Conservation (phyloP, 169 alveolate species). For the Fabrea salina region DNA sequence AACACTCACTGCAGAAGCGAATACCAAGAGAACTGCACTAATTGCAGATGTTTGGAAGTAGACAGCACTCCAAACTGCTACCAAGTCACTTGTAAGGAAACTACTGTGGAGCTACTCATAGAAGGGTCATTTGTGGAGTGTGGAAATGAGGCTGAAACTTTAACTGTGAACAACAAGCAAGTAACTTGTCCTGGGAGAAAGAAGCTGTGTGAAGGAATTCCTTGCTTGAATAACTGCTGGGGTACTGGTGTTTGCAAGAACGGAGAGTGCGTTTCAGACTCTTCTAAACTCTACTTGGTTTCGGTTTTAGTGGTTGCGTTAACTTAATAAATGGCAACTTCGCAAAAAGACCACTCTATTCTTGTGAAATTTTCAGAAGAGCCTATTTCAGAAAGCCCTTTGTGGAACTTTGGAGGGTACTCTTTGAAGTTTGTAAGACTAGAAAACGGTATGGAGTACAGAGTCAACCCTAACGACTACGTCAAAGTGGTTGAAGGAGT, state of each 20-base stretch:
- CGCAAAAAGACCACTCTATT: too few relatives aligned
- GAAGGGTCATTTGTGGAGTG: background rate
- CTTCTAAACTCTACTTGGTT: too few relatives aligned
- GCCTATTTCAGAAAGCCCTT: background rate
- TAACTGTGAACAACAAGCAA: slow-evolving; percentile 24
- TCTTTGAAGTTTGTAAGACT: background rate
- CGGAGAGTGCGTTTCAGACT: background rate
- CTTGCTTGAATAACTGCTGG: background rate
- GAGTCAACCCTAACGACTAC: slow-evolving; percentile 1
- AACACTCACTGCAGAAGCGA: background rate
- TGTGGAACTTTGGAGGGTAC: background rate
- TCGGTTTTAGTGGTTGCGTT: too few relatives aligned
- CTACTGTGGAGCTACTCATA: background rate
- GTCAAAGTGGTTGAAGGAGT: slow-evolving; percentile 14
- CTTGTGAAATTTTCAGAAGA: background rate
- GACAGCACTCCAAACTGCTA: too few relatives aligned
- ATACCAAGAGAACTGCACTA: too few relatives aligned
- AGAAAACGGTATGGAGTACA: background rate
- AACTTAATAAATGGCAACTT: too few relatives aligned
- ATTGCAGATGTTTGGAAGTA: too few relatives aligned
- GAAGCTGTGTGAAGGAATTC: slow-evolving; percentile 33
- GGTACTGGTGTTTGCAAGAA: slow-evolving; percentile 3
- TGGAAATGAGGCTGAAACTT: slow-evolving; percentile 7
- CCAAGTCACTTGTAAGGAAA: background rate
- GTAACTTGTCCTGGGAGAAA: slow-evolving; percentile 35